phyloP scores from a whole-genome alignment of 2,329 filamentous ascomycete genomes.

The Verticillium isaacii region DNA sequence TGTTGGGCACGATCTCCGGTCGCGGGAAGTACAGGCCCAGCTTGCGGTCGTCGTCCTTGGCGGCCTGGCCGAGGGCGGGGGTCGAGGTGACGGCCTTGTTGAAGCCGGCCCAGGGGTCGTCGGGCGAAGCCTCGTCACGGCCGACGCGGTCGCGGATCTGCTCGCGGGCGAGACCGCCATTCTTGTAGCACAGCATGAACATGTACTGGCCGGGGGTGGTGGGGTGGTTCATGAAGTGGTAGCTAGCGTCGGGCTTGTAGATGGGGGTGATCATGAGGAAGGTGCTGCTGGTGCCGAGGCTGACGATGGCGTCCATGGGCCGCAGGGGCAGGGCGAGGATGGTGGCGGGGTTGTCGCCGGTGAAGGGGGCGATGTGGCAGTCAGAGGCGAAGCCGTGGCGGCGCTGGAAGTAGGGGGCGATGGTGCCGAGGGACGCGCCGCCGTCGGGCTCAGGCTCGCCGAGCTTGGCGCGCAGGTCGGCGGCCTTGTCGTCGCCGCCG shows the following conservation, averaged over 20 bases:
- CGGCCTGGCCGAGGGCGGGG: slow-evolving; percentile 59
- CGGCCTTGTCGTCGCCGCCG: slow-evolving; percentile 49
- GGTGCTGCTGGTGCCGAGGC: slow-evolving; percentile 89
- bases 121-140: neutral
- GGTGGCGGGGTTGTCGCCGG: slow-evolving; percentile 93
- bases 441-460: slow-evolving; percentile 77
- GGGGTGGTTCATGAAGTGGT: slow-evolving; percentile 98
- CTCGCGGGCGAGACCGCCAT: slow-evolving; percentile 89
- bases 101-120: slow-evolving; percentile 71
- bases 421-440: slow-evolving; percentile 68
- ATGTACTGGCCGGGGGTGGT: slow-evolving; percentile 89
- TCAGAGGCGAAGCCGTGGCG: slow-evolving; percentile 72
- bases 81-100: slow-evolving; percentile 67
- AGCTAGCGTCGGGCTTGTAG: slow-evolving; percentile 84
- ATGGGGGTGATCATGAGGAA: slow-evolving; percentile 96
- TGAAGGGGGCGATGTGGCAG: slow-evolving; percentile 80
- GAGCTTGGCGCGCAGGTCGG: slow-evolving; percentile 65
- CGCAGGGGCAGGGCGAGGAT: slow-evolving; percentile 87
- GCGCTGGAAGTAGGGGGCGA: slow-evolving; percentile 73
- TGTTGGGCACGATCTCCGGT: slow-evolving; percentile 92
- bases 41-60: slow-evolving; percentile 58
- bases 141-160: slow-evolving; percentile 69
- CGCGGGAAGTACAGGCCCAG: slow-evolving; percentile 93
- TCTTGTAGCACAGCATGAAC: slow-evolving; percentile 99
- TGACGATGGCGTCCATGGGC: slow-evolving; percentile 88